These are phyloP conservation scores for Solanum hybrid DNA, from an alignment of 305 asterid genomes.

Conservation along the genomic window DNA sequence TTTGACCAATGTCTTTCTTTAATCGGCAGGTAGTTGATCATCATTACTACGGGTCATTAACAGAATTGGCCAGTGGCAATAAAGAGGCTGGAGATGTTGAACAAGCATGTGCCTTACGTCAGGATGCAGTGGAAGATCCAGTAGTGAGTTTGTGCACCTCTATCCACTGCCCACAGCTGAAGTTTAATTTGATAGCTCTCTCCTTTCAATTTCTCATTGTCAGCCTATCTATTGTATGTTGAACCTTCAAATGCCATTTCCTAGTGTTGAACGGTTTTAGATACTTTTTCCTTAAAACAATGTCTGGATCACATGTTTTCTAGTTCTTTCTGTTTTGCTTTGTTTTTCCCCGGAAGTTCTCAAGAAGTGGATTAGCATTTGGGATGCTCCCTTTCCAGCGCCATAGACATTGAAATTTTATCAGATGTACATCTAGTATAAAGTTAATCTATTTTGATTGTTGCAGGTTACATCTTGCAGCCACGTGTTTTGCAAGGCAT, in stretches of 20 bases:
- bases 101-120: not conserved
- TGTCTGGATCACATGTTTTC: not conserved
- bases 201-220: not conserved
- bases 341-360: too few species aligned
- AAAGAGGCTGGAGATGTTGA: not conserved
- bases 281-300: not conserved
- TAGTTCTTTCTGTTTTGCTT: not conserved
- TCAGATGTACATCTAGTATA: not conserved
- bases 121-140: not conserved
- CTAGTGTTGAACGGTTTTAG: too few species aligned
- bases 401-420: not conserved
- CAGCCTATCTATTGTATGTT: not conserved
- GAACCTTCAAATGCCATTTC: not conserved
- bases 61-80: not conserved
- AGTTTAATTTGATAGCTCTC: not conserved
- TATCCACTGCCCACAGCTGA: not conserved
- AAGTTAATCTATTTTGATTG: not conserved
- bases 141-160: not conserved
- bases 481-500: slow-evolving; percentile 61
- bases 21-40: not conserved
- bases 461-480: slow-evolving; percentile 58
- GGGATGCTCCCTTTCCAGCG: not conserved
- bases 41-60: not conserved
- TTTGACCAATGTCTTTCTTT: not conserved
- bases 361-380: too few species aligned